Evolutionary conservation across 2,329 filamentous ascomycete species (phyloP), one percentile per base, ranked within the genome.

Genomic region (Parafenestella ontariensis): DNA sequence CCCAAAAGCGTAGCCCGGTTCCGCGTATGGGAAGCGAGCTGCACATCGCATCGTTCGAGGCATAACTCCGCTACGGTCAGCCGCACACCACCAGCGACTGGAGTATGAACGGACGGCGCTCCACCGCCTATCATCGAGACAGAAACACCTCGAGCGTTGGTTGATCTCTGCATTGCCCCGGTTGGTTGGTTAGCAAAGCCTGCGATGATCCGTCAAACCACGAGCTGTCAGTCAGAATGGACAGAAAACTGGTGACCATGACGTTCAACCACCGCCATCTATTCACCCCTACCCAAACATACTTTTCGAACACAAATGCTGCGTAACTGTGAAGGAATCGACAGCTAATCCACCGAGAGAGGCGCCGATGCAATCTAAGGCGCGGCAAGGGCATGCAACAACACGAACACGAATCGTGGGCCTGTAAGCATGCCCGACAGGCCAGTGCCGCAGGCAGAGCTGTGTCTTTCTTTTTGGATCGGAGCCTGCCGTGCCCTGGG

Each of bases 351-450:
- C 33, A n/a, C 44, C 44, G 44, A 46, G 33, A 37, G 15, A 24
- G 34, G 6, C 21, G 44, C 44, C 44, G 44, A 39, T 18, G 44
- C 24, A 46, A 46, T 36, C 43, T 46, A 46, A 36, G 11, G 31
- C 6, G 29, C 28, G 43, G 43, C 28, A 36, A 36, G 11, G 40
- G 36, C 17, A 28, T 29, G 41, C 41, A 43, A 43, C 15, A 20
- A 43, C 41, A 29, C 41, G 41, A 26, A 43, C 15, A 43, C 41
- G 41, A 43, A 31, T 6, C 23, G 24, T 20, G 26, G 29, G 41
- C 41, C 24, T 29, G 41, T 43, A 15, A 46, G 5, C 29, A 26
- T 46, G 31, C 44, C 13, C 33, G 21, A 36, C 29, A 26, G 9
- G 44, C 44, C n/a, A n/a, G n/a, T n/a, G n/a, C n/a, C 8, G 31